phyloP scores from a whole-genome alignment of 306 rosid species.

The Pachyrhizus erosus region DNA sequence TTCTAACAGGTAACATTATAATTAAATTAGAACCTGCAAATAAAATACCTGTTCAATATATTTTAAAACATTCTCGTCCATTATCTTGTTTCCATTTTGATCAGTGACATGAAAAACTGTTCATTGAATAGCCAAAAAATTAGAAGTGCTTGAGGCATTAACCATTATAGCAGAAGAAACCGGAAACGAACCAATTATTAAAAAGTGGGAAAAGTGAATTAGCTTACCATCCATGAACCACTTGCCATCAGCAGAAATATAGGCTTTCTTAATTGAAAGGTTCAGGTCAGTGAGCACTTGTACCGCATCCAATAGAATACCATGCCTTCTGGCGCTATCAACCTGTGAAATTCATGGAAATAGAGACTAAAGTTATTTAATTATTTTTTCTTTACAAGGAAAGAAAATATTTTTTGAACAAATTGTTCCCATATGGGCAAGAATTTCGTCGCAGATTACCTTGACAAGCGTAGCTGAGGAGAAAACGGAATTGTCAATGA shows the following conservation, averaged over 20 bases:
- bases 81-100: constrained; percentile 79
- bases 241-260: constrained; percentile 89
- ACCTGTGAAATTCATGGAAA: constrained; percentile 58
- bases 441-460: constrained; percentile 58
- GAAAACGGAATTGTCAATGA: constrained; percentile 88
- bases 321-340: constrained; percentile 90
- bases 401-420: not conserved
- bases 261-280: constrained; percentile 83
- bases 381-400: not conserved
- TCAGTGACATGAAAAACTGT: constrained; percentile 94
- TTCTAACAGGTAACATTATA: not conserved
- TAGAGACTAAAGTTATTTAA: not conserved
- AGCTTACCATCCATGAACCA: constrained; percentile 98
- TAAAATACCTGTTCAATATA: constrained; percentile 85
- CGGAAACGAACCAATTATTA: not conserved
- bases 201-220: not conserved
- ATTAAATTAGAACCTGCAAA: constrained; percentile 1
- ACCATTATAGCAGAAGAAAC: not conserved
- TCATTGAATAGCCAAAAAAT: constrained; percentile 28
- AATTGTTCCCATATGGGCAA: not conserved
- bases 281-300: constrained; percentile 86
- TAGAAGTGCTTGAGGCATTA: not conserved
- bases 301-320: constrained; percentile 88
- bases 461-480: constrained; percentile 81
- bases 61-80: constrained; percentile 72